Conservation (phyloP, 768 basidiomycete genomes). For the Suillus sp. region DNA sequence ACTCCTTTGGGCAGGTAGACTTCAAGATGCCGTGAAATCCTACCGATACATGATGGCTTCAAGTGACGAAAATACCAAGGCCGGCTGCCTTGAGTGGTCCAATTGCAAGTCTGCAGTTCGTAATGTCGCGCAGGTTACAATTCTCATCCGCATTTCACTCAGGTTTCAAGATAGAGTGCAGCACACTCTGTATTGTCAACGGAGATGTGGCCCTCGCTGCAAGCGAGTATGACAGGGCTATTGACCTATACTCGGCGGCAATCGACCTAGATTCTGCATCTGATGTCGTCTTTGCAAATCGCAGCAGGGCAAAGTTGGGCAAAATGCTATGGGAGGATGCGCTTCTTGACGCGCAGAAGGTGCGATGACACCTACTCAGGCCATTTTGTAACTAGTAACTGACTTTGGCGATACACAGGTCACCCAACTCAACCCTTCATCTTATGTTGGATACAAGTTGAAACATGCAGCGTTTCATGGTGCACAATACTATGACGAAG, state of each 20-base stretch:
- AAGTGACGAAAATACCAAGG: background rate
- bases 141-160: background rate
- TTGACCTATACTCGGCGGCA: too few species aligned
- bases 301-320: too few species aligned
- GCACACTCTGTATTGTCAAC: accelerated
- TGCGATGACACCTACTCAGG: accelerated
- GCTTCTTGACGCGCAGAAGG: too few species aligned
- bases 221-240: background rate
- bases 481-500: background rate
- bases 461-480: background rate
- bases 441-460: background rate
- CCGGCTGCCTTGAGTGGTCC: background rate
- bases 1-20: background rate
- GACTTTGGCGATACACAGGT: background rate
- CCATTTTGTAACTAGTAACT: too few species aligned
- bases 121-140: background rate
- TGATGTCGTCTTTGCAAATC: background rate
- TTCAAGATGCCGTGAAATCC: background rate
- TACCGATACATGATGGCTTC: background rate
- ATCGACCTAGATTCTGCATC: background rate
- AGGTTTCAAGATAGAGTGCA: background rate
- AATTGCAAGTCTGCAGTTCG: background rate
- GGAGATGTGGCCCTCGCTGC: background rate
- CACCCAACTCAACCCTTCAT: background rate
- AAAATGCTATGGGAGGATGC: too few species aligned